Conservation (phyloP, 1,139 yeast genomes). For the Lodderomyces oxycetoniae region DNA sequence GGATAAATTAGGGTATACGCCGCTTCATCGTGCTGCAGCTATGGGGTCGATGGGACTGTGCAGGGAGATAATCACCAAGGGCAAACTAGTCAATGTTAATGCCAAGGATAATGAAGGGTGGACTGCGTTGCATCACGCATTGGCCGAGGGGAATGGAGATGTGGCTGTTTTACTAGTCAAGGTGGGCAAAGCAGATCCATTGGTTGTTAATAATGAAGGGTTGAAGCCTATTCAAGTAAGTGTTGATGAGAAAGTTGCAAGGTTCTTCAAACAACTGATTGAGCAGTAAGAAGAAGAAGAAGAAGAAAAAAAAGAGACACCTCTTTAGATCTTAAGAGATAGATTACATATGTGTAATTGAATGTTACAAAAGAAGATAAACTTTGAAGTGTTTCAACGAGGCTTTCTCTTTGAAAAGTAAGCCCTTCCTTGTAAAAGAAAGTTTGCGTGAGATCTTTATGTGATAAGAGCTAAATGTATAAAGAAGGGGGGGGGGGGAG, state of each 20-base stretch:
- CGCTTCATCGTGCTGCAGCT: conserved; percentile 83
- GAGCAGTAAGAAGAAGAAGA: background rate
- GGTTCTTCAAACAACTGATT: conserved; percentile 10
- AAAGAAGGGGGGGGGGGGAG: too few relatives aligned
- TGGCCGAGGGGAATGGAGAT: conserved; percentile 88
- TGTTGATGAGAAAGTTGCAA: conserved; percentile 50
- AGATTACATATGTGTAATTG: too few relatives aligned
- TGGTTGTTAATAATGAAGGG: conserved; percentile 47
- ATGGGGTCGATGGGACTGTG: conserved; percentile 60
- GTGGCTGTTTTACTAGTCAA: conserved; percentile 58
- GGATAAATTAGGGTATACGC: conserved; percentile 61
- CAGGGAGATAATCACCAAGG: conserved; percentile 45
- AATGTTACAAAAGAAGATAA: too few relatives aligned
- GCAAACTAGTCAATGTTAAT: conserved; percentile 57
- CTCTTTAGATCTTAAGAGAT: too few relatives aligned
- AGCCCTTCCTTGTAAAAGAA: too few relatives aligned
- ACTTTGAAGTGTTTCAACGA: too few relatives aligned
- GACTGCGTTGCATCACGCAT: conserved; percentile 87
- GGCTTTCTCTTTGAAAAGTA: too few relatives aligned
- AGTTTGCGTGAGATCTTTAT: too few relatives aligned
- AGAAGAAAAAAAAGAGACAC: background rate
- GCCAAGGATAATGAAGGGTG: conserved; percentile 69
- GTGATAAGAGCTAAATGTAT: too few relatives aligned
- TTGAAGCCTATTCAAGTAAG: conserved; percentile 58
- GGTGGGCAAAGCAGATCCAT: conserved; percentile 70